Evolutionary conservation across 257 asterid genomes (phyloP).

Genomic region (Rubia yunnanensis): DNA sequence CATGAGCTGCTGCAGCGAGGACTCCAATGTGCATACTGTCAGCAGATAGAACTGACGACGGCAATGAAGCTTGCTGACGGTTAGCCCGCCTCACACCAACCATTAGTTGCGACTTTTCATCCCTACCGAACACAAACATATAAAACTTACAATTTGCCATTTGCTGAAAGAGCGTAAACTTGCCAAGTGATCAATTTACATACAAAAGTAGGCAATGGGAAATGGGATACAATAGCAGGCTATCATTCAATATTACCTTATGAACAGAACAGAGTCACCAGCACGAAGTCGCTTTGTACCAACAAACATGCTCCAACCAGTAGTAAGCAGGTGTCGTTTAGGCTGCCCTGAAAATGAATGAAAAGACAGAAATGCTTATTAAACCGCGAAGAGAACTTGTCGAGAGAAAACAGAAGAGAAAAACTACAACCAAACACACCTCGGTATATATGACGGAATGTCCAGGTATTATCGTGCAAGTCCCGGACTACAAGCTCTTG

Average conservation of each 20-base stretch:
- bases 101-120: slow-evolving; percentile 77
- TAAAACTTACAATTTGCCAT: background rate
- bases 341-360: slow-evolving; percentile 69
- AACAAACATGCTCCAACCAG: slow-evolving; percentile 99
- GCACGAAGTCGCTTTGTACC: slow-evolving; percentile 93
- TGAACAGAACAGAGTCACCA: slow-evolving; percentile 85
- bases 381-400: background rate
- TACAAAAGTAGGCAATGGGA: background rate
- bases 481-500: slow-evolving; percentile 95
- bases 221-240: background rate
- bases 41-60: slow-evolving; percentile 93
- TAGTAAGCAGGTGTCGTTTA: slow-evolving; percentile 85
- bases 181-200: too few species aligned
- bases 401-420: background rate
- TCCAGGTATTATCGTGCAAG: slow-evolving; percentile 86
- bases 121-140: slow-evolving; percentile 28
- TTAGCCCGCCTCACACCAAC: slow-evolving; percentile 88
- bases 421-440: slow-evolving; percentile 32
- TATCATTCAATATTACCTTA: slow-evolving; percentile 46
- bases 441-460: slow-evolving; percentile 91
- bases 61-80: slow-evolving; percentile 75
- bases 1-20: slow-evolving; percentile 99
- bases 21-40: slow-evolving; percentile 99
- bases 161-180: too few species aligned
- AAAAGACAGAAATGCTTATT: slow-evolving; percentile 2